Conservation (phyloP, 1,139 yeast species). For the Meyerozyma guilliermondii region DNA sequence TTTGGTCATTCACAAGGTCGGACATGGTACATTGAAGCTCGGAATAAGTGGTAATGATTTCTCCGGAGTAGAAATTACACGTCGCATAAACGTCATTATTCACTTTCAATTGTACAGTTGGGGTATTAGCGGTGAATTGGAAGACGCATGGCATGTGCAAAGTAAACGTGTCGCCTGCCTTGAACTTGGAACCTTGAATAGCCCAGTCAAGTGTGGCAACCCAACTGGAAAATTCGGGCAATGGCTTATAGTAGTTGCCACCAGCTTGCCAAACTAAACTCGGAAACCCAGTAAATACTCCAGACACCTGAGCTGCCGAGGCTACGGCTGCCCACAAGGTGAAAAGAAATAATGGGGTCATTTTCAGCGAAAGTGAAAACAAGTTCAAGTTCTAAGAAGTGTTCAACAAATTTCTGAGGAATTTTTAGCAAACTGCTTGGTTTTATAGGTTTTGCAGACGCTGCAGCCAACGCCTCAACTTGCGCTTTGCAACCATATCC, state of each 20-base stretch:
- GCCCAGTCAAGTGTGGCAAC: constrained; percentile 6
- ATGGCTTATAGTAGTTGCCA: constrained; percentile 1
- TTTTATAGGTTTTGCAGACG: too few species aligned
- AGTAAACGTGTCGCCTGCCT: constrained; percentile 7
- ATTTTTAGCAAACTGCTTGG: too few species aligned
- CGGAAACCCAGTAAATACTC: constrained; percentile 6
- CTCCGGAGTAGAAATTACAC: constrained; percentile 7
- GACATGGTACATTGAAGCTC: constrained; percentile 6
- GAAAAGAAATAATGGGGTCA: background rate
- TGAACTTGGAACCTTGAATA: constrained; percentile 4
- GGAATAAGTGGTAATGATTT: constrained; percentile 4
- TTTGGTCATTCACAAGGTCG: background rate
- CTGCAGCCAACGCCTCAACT: too few species aligned
- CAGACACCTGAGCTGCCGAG: constrained; percentile 5
- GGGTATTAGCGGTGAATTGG: constrained; percentile 4
- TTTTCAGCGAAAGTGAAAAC: background rate
- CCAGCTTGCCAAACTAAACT: constrained; percentile 3
- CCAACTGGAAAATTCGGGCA: constrained; percentile 7
- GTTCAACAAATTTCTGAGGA: too few species aligned
- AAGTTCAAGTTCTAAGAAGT: too few species aligned
- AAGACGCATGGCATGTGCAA: constrained; percentile 8
- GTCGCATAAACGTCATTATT: constrained; percentile 6
- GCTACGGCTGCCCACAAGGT: background rate
- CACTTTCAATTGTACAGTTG: constrained; percentile 4
- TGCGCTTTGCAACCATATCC: too few species aligned